Base-by-base conservation (phyloP, 148 eudicot species). In the Chenopodium berlandieri region DNA sequence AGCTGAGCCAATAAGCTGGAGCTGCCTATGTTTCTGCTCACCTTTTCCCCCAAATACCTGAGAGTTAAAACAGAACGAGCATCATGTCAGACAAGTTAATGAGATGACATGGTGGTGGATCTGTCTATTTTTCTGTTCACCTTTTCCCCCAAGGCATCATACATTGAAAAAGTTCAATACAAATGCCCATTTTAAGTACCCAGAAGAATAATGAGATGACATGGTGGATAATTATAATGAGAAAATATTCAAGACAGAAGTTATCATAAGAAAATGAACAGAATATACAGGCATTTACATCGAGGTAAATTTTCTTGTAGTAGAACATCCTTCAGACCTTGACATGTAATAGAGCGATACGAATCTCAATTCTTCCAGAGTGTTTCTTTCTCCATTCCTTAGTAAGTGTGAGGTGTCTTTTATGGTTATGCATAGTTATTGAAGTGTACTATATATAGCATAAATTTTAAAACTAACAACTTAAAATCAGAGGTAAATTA, bases 1-100 rank as follows among this genome's bases (percentile, higher is more conserved):
- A 81, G 93, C 86, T 83, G 88, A 86, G 75, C 98, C 98, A 86
- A 87, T 89, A 82, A 95, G 88, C 85, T 93, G 98, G 82, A 94
- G 88, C 83, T 92, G 98, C 83, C 98, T 90, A 79, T 89, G 94
- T 71, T 89, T 90, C 67, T 90, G 92, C 89, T 88, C 95, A 77
- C 98, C 98, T 89, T 90, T 93, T 67, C 89, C 97, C 79, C 98
- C 98, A 85, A 89, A 79, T 60, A 94, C 98, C 98, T 94, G 81
- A 78, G 83, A 84, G 63, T 23, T 50, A 65, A 74, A 75, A 58
- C 32, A 75, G 44, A 40, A 40, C 44, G 44, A 40, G 44, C 44
- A 40, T 40, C 44, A 40, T 40, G 44, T 40, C 44, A 40, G 44
- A 6, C 7, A 40, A 40, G 8, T 40, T 4, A 6, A 40, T 40